phyloP scores from a whole-genome alignment of 441 rosid species.

The Arabidopsis lyrata region DNA sequence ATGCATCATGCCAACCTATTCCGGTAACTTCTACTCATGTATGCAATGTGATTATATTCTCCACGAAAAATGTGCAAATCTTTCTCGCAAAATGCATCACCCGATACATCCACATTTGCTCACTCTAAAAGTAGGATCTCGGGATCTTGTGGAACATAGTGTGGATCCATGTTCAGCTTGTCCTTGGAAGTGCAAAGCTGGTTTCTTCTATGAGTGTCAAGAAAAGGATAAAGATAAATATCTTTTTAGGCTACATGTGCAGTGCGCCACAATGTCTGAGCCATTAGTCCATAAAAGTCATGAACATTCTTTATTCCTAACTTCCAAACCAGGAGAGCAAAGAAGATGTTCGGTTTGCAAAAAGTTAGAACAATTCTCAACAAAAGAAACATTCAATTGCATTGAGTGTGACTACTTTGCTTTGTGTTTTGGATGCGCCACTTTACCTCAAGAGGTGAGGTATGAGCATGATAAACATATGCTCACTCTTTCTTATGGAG shows the following conservation, averaged over 20 bases:
- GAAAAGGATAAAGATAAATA: neutral
- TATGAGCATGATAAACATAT: constrained; percentile 18
- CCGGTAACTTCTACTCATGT: constrained; percentile 4
- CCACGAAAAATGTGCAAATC: neutral
- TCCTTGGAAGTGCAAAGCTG: neutral
- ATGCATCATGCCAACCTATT: neutral
- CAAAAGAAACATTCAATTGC: constrained; percentile 23
- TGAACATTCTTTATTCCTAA: constrained; percentile 4
- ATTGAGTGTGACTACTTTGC: constrained; percentile 13
- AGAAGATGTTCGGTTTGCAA: constrained; percentile 2
- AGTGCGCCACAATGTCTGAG: constrained; percentile 1
- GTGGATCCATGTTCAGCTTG: constrained; percentile 16
- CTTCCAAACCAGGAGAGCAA: constrained; percentile 14
- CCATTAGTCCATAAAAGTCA: constrained; percentile 11
- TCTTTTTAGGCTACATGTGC: neutral
- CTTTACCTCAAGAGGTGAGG: constrained; percentile 17
- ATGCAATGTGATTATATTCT: constrained; percentile 4
- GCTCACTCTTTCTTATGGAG: neutral
- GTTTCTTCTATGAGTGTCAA: constrained; percentile 20
- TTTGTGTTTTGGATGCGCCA: constrained; percentile 7
- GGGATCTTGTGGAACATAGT: neutral
- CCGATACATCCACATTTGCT: constrained; percentile 15
- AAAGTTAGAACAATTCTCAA: neutral
- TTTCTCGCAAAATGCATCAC: constrained; percentile 5
- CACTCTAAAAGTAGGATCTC: neutral